Evolutionary conservation across 2,329 filamentous ascomycete species (phyloP).

Genomic region (Hirsutella minnesotensis): DNA sequence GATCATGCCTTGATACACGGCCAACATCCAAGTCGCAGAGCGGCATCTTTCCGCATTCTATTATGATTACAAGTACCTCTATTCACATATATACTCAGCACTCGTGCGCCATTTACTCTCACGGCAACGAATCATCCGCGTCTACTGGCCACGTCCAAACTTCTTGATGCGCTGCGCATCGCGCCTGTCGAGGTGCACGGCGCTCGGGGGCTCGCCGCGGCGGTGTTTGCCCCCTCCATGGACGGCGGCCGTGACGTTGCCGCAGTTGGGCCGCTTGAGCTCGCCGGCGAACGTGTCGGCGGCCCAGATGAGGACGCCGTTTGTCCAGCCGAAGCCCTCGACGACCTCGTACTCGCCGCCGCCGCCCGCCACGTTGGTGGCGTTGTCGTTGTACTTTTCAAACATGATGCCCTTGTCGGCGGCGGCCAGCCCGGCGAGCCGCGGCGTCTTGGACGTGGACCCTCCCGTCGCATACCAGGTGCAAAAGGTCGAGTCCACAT

Average conservation of each 20-base stretch:
- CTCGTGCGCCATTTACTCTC: too few relatives aligned
- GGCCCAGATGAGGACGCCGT: conserved; percentile 56
- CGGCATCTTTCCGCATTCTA: too few relatives aligned
- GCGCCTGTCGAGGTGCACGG: conserved; percentile 32
- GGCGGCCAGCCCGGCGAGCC: conserved; percentile 31
- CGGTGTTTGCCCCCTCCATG: conserved; percentile 7
- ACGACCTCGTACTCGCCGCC: conserved; percentile 60
- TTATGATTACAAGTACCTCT: too few relatives aligned
- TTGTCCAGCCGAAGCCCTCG: conserved; percentile 60
- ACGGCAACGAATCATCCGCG: background rate
- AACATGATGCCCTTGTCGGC: conserved; percentile 49
- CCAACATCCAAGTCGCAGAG: too few relatives aligned
- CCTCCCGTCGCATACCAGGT: conserved; percentile 59
- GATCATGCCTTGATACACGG: too few relatives aligned
- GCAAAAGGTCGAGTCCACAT: conserved; percentile 56
- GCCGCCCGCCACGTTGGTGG: conserved; percentile 47
- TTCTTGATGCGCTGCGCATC: conserved; percentile 37
- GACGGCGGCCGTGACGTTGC: conserved; percentile 32
- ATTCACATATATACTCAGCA: too few relatives aligned
- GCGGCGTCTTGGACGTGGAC: conserved; percentile 38
- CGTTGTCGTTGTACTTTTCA: conserved; percentile 54
- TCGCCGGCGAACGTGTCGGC: conserved; percentile 48
- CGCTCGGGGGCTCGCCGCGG: conserved; percentile 23
- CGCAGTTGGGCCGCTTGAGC: conserved; percentile 43
- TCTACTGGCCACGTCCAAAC: conserved; percentile 19